These are phyloP conservation scores for Penicillium sp. DNA, from an alignment of 2,329 filamentous ascomycete genomes.

Conservation along the genomic window DNA sequence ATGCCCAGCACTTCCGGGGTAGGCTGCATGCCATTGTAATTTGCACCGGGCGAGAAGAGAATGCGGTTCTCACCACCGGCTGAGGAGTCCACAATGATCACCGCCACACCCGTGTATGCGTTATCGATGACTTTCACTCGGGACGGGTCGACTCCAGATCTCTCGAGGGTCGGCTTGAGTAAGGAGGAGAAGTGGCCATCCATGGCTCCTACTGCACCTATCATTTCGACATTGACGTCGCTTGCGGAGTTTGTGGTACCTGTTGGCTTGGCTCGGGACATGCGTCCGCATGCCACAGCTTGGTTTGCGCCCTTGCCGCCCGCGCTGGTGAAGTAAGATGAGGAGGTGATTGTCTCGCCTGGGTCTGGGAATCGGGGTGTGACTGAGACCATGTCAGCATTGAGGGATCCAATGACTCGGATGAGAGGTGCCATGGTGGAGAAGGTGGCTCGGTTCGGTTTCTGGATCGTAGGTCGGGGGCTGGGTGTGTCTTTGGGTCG, in stretches of 20 bases:
- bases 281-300: conserved; percentile 81
- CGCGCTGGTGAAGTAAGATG: conserved; percentile 73
- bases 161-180: conserved; percentile 58
- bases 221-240: conserved; percentile 61
- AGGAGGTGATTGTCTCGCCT: conserved; percentile 84
- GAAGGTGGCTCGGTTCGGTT: background rate
- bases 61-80: conserved; percentile 73
- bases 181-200: conserved; percentile 64
- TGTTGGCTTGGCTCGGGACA: conserved; percentile 60
- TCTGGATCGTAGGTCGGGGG: background rate
- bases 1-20: conserved; percentile 40
- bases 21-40: conserved; percentile 51
- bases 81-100: conserved; percentile 72
- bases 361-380: conserved; percentile 78
- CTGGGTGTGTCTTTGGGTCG: background rate
- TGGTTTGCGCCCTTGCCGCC: conserved; percentile 97
- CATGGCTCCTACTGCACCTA: conserved; percentile 65
- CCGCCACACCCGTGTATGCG: conserved; percentile 66
- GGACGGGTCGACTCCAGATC: conserved; percentile 62
- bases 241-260: conserved; percentile 20
- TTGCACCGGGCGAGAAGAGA: conserved; percentile 70
- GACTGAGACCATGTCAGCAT: conserved; percentile 88
- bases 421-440: conserved; percentile 55
- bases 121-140: conserved; percentile 51
- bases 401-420: conserved; percentile 86